Percentiles rank a stretch among this genome's conserved stretches.
phyloP scores from a whole-genome alignment of 1,284 basidiomycete species.

The Heterobasidion irregulare region DNA sequence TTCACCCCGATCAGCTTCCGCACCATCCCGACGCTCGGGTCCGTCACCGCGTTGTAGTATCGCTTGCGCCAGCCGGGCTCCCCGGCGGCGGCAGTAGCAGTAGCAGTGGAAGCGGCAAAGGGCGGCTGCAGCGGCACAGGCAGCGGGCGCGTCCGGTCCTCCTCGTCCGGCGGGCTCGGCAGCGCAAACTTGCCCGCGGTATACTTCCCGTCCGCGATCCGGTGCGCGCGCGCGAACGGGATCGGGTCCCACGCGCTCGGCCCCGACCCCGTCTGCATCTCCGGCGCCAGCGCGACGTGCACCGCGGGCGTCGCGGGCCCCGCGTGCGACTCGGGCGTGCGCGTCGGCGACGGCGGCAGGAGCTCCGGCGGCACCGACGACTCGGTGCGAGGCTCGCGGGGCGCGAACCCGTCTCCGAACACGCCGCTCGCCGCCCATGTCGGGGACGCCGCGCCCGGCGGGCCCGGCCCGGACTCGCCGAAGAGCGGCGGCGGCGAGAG shows the following conservation, averaged over 20 bases:
- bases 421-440: constrained; percentile 17
- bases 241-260: constrained; percentile 55
- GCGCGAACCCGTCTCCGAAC: constrained; percentile 21
- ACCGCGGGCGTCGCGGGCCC: constrained; percentile 47
- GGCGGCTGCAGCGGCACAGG: constrained; percentile 2
- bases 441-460: constrained; percentile 8
- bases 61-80: constrained; percentile 10
- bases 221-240: constrained; percentile 55
- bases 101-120: background rate
- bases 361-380: constrained; percentile 17
- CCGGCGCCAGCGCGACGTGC: constrained; percentile 3
- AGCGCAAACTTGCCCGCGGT: constrained; percentile 66
- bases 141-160: constrained; percentile 26
- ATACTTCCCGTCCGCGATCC: constrained; percentile 62
- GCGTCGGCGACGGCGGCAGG: constrained; percentile 31
- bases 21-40: constrained; percentile 59
- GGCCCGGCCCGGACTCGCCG: constrained; percentile 21
- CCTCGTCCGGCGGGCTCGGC: constrained; percentile 50
- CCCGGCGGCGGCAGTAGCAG: background rate
- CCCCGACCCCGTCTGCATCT: constrained; percentile 10
- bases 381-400: constrained; percentile 14
- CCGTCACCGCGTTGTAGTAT: constrained; percentile 47
- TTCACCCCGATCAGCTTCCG: constrained; percentile 58
- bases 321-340: constrained; percentile 28
- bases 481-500: constrained; percentile 23